Conservation (phyloP, 371 early-diverging fungal genomes). For the Syncephalastrum monosporum region DNA sequence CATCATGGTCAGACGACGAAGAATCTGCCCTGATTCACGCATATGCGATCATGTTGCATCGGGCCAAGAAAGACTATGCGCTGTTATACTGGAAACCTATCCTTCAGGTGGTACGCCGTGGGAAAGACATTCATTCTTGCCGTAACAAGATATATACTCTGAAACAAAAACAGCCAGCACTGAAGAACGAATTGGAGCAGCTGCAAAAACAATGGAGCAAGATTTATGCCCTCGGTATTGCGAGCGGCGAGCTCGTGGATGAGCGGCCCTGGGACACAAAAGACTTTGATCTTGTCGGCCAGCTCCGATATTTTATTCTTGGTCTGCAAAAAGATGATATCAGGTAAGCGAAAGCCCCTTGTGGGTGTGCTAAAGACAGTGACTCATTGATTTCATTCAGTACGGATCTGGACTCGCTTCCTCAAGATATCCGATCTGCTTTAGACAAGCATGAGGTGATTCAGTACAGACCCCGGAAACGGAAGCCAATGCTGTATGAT, state of each 20-base stretch:
- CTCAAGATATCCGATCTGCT: no score
- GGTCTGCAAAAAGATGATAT: not conserved
- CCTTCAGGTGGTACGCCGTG: conserved; percentile 8
- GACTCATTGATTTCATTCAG: no score
- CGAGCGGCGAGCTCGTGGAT: conserved; percentile 10
- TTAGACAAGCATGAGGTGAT: no score
- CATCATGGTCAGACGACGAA: no score
- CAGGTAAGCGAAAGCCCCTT: no score
- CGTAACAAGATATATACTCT: no score
- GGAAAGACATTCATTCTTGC: no score
- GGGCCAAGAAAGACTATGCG: conserved; percentile 3
- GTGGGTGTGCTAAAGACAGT: no score
- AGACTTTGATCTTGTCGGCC: conserved; percentile 12
- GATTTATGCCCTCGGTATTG: conserved; percentile 12
- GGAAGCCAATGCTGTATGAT: no score
- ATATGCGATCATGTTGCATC: conserved; percentile 16
- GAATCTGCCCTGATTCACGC: conserved; percentile 11
- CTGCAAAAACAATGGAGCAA: conserved; percentile 13
- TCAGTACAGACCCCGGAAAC: no score
- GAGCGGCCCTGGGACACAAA: conserved; percentile 18
- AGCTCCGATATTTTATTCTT: conserved; percentile 19
- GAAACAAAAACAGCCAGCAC: not conserved
- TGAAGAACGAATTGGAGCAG: not conserved
- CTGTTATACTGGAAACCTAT: conserved; percentile 13
- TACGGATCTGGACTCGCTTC: no score